Evolutionary conservation across 805 yeast genomes (phyloP).

Genomic region (Candida odintsovae): DNA sequence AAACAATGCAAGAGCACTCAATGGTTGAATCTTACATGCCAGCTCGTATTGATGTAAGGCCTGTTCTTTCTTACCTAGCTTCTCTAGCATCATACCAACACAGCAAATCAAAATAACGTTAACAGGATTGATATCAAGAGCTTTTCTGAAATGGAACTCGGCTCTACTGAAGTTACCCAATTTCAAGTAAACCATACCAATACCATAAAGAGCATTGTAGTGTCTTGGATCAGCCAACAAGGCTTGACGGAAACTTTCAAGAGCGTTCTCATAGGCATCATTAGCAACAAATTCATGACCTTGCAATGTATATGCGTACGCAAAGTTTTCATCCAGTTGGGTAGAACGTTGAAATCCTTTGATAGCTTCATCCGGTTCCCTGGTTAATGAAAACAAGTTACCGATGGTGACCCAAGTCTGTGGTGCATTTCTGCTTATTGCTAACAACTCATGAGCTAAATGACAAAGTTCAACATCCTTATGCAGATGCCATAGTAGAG

Average conservation of each 20-base stretch:
- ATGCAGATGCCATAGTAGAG: conserved; percentile 88
- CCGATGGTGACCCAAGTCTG: conserved; percentile 93
- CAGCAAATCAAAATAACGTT: conserved; percentile 88
- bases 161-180: conserved; percentile 82
- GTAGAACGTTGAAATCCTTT: conserved; percentile 79
- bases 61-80: conserved; percentile 55
- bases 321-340: conserved; percentile 58
- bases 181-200: conserved; percentile 89
- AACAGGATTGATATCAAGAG: conserved; percentile 82
- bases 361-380: conserved; percentile 87
- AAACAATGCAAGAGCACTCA: conserved; percentile 79
- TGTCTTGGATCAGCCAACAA: conserved; percentile 73
- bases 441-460: conserved; percentile 75
- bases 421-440: conserved; percentile 57
- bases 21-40: conserved; percentile 81
- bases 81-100: conserved; percentile 89
- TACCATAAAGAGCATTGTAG: conserved; percentile 92
- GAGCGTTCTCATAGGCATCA: conserved; percentile 88
- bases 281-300: conserved; percentile 89
- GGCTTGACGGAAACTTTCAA: conserved; percentile 76
- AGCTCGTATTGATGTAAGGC: conserved; percentile 79
- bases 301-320: conserved; percentile 86
- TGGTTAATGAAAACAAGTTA: conserved; percentile 73
- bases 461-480: conserved; percentile 74
- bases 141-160: conserved; percentile 80